Evolutionary conservation across 1,284 basidiomycete genomes (phyloP), one percentile per base, ranked within the genome.

Genomic region (Phellinidium pouzarii): DNA sequence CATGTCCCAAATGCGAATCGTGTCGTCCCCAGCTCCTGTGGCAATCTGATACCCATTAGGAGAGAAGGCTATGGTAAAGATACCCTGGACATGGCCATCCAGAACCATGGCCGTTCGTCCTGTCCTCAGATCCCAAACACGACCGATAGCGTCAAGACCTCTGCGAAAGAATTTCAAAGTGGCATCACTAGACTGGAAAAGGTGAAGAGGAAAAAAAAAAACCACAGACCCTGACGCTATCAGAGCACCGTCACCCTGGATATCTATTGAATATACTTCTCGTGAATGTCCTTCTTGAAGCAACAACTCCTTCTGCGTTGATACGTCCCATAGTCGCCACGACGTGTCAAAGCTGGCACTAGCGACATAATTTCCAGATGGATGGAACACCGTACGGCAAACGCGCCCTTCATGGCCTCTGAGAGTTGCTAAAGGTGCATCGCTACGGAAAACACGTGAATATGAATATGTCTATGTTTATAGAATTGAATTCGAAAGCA

Each of bases 11-110:
- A 99, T 93, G 41, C 94, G 85, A 59, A 99, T 89, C 0, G 94
- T 97, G 65, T 99, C 95, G 68, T 99, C 96, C 44, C 92, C 94
- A 1, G 93, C 88, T 20, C 94, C 95, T 0, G 95, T 96, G 5
- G 94, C 95, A 44, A 99, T 84, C 76, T 99, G 95, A 65, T 95
- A 95, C 84, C 95, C 94, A 62, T 96, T 99, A 5, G 95, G 94
- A 19, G 93, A 93, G 68, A 98, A 99, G 55, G 85, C 86, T 62
- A 97, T 87, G 1, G 89, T 75, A 54, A 94, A 87, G 56, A 99
- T 94, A 58, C 93, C 87, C 67, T 95, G 87, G 2, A 94, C 91
- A 61, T 99, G 96, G 0, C 96, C 96, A 60, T 98, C 95, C 17
- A 99, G 80, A 1, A 99, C 92, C 94, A 99, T 98, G 0, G 94